phyloP scores from a whole-genome alignment of 1,139 yeast species.

The Scheffersomyces segobiensis region DNA sequence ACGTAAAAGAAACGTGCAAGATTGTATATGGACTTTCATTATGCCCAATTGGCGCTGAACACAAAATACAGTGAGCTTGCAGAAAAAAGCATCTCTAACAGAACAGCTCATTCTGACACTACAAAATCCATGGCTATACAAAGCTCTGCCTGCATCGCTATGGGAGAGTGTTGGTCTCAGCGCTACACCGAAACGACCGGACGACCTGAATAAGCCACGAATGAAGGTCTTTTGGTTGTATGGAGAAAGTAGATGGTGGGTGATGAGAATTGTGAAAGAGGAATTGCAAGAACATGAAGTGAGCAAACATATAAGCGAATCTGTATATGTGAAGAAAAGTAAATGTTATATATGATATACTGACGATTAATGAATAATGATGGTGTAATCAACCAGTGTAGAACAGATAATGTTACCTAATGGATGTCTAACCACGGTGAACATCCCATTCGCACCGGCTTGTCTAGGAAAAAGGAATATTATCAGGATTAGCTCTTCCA shows the following conservation, averaged over 20 bases:
- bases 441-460: neutral
- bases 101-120: neutral
- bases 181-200: too few relatives aligned
- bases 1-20: neutral
- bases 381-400: neutral
- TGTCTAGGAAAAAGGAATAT: neutral
- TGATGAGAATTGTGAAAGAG: neutral
- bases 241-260: too few relatives aligned
- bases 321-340: neutral
- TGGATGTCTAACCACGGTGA: neutral
- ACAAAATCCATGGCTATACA: neutral
- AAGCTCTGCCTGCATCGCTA: neutral
- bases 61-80: neutral
- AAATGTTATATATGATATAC: neutral
- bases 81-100: neutral
- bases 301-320: neutral
- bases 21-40: neutral
- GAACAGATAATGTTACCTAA: neutral
- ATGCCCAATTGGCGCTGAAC: too few relatives aligned
- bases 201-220: too few relatives aligned
- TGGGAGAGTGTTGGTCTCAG: neutral
- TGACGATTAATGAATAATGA: neutral
- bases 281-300: neutral
- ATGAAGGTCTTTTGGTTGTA: too few relatives aligned
- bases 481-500: neutral